Conservation (phyloP, 371 early-diverging fungal genomes). For the Basidiobolus meristosporus region DNA sequence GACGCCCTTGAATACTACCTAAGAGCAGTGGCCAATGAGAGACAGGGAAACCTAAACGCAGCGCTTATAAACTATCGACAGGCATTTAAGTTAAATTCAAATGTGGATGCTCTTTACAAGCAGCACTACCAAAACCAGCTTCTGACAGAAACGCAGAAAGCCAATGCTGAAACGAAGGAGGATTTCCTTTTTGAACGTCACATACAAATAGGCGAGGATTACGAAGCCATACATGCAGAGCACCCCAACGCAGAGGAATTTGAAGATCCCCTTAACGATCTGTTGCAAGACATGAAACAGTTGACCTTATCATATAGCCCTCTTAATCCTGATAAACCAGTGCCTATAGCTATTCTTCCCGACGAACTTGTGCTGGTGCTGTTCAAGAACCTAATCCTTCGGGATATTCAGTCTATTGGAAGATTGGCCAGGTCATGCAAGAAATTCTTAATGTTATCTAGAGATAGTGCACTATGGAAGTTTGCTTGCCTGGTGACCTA, state of each 20-base stretch:
- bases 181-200: constrained; percentile 2
- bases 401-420: background rate
- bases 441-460: constrained; percentile 13
- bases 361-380: background rate
- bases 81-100: constrained; percentile 24
- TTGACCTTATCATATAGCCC: background rate
- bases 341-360: background rate
- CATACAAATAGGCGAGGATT: constrained; percentile 1
- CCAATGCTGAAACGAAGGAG: background rate
- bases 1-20: constrained; percentile 23
- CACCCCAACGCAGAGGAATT: background rate
- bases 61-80: constrained; percentile 24
- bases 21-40: constrained; percentile 19
- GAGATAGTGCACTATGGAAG: constrained; percentile 7
- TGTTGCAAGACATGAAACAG: background rate
- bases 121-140: background rate
- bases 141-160: background rate
- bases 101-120: constrained; percentile 19
- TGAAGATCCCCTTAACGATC: background rate
- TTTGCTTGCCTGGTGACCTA: constrained; percentile 1
- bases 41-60: constrained; percentile 13
- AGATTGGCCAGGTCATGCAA: background rate
- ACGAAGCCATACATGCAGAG: background rate
- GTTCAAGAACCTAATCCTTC: background rate
- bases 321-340: background rate